Base-by-base conservation (phyloP, 2,329 filamentous ascomycete species). In the Niveomyces coronatus region DNA sequence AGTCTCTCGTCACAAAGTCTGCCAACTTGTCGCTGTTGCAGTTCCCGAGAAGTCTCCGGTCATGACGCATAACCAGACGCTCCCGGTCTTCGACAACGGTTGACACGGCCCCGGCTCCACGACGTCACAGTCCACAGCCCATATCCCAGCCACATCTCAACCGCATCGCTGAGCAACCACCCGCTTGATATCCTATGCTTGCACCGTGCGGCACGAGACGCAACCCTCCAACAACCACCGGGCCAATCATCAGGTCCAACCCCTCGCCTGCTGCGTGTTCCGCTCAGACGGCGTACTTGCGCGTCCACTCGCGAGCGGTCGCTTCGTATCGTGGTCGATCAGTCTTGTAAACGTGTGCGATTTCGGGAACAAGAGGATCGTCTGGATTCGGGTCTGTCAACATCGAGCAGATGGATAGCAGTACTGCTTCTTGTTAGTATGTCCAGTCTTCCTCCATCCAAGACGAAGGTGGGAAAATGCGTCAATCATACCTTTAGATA, bases 341-440 rank as follows among this genome's bases (percentile, higher is more conserved):
- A 49, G 89, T 95, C 81, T 98, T 98, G 84, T 98, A 98, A 60
- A 96, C 87, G 61, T 98, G 91, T 55, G 91, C 91, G 56, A 98
- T 98, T 71, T 98, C 91, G 47, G 91, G 91, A 45, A 98, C 91
- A 51, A 98, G 81, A 58, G 91, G 91, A 65, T 98, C 91, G 63
- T 98, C 91, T 48, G 91, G 91, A 75, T 98, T 98, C 53, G 91
- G 91, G 70, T 98, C 91, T 58, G 91, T 98, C 63, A 98, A 74
- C 91, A 98, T 96, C 38, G 91, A 98, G 76, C 91, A 98, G 73
- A 98, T 98, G 42, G 91, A 96, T 49, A 98, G 78, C 19, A 98
- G 76, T 41, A 98, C 91, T 96, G 44, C 4, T 9, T 15, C 14
- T 33, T 28, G 42, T 40, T 37, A 48, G 42, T 23, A 33, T 35